A percentile compares a stretch with the other conserved stretches of the same genome.
These are phyloP conservation scores for Fusarium liriodendri DNA, from an alignment of 2,329 filamentous ascomycete species.

Conservation along the genomic window DNA sequence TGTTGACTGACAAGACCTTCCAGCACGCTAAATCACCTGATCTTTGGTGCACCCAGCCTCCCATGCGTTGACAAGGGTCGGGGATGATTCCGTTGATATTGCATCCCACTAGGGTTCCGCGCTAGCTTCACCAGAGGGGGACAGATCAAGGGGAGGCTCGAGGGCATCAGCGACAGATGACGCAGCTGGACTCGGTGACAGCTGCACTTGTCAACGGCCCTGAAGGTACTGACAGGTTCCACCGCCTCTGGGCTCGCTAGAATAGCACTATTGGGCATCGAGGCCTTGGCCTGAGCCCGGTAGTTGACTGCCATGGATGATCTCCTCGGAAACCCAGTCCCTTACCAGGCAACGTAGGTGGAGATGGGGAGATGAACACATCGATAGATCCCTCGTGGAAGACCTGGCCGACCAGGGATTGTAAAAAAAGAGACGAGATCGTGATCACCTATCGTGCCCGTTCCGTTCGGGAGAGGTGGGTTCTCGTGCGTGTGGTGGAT, in stretches of 20 bases:
- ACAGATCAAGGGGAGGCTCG: conserved; percentile 32
- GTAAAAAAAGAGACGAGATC: neutral
- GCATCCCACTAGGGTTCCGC: conserved; percentile 37
- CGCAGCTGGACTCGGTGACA: conserved; percentile 18
- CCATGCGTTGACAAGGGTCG: conserved; percentile 40
- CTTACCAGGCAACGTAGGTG: conserved; percentile 22
- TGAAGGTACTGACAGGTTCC: neutral
- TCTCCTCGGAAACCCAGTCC: neutral
- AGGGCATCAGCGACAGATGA: conserved; percentile 20
- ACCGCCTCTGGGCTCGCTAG: neutral
- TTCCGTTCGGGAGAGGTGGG: neutral
- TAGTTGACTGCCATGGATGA: neutral
- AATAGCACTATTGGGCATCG: neutral
- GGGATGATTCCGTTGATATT: conserved; percentile 42
- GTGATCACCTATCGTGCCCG: neutral
- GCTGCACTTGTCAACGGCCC: conserved; percentile 13
- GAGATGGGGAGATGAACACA: conserved; percentile 30
- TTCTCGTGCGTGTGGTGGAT: conserved; percentile 4
- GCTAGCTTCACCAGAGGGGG: conserved; percentile 36
- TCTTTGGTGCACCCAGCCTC: conserved; percentile 35
- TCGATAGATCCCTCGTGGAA: conserved; percentile 13
- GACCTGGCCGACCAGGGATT: conserved; percentile 10
- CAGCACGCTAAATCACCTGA: conserved; percentile 45
- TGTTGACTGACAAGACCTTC: conserved; percentile 6
- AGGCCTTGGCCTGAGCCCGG: neutral